These are phyloP conservation scores for Boechera divaricarpa DNA, from an alignment of 345 rosid genomes.

Conservation along the genomic window DNA sequence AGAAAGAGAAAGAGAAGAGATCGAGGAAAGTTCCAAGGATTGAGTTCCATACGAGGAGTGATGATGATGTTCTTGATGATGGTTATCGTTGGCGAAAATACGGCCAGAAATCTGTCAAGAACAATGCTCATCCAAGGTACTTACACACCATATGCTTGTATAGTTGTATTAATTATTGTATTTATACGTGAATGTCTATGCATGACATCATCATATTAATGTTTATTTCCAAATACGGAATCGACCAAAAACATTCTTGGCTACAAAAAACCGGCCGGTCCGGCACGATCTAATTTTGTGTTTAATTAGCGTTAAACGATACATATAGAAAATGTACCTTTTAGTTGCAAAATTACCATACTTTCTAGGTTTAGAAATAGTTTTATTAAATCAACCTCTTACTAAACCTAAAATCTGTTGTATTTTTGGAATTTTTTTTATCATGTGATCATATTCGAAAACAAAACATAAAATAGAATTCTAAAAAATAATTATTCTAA, in stretches of 20 bases:
- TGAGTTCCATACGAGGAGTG: conserved; percentile 55
- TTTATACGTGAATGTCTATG: neutral
- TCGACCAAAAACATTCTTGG: conserved; percentile 6
- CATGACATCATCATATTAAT: conserved; percentile 1
- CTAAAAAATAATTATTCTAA: too few species aligned
- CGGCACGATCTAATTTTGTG: conserved; percentile 4
- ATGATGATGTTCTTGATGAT: conserved; percentile 59
- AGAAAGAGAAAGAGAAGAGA: conserved; percentile 40
- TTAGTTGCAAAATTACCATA: neutral
- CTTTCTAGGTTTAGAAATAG: neutral
- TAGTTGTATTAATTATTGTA: neutral
- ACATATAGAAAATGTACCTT: neutral
- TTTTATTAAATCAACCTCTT: neutral
- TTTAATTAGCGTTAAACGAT: neutral
- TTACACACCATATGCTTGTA: neutral
- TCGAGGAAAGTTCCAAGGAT: conserved; percentile 40
- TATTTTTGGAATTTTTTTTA: neutral
- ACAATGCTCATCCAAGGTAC: conserved; percentile 50
- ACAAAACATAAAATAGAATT: too few species aligned
- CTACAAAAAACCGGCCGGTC: conserved; percentile 17
- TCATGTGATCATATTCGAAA: neutral
- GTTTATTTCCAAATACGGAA: conserved; percentile 7
- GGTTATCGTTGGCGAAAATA: conserved; percentile 61
- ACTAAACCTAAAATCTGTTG: neutral
- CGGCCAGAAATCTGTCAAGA: conserved; percentile 56